Base-by-base conservation (phyloP, 2,329 filamentous ascomycete genomes). In the Penicillium concentricum region DNA sequence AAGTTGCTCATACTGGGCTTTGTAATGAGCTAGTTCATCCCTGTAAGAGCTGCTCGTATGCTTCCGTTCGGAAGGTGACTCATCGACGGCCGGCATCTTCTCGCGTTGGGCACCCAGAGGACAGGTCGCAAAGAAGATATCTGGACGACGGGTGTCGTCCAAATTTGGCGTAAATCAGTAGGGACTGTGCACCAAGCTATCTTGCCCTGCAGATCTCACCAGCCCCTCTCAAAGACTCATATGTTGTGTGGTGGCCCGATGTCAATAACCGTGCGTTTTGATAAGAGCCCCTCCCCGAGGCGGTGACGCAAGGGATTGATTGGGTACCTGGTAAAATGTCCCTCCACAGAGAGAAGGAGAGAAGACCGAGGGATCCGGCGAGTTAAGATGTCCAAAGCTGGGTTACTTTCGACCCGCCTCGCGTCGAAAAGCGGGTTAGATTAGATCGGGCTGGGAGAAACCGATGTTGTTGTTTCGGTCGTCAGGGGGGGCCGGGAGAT, bases 1-100 rank as follows among this genome's bases (percentile, higher is more conserved):
- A 37, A 99, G 84, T 72, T 91, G 87, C 77, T 95, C 92, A 78
- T 97, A 97, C 74, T 97, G 93, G 52, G 86, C 78, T 81, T 99
- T 99, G 84, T 97, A 99, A 84, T 94, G 97, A 57, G 88, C 84
- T 51, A 99, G 82, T 60, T 92, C 89, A 70, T 94, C 90, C 70
- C 92, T 87, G 43, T 74, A 64, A 10, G 75, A 75, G 35, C 72
- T 71, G 46, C 72, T 71, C 24, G 72, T 69, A 51, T 71, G 74
- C 56, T 72, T 72, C 56, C 72, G 72, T 51, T 76, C 76, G 46
- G 74, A 72, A 51, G 72, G 64, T 56, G 68, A 67, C 55, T 69
- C 69, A 52, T 76, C 72, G 61, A 68, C 69, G 59, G 67, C 72
- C 56, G 73, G 71, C 73, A 75, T 75, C 61, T 66, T 74, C 67